These are phyloP conservation scores for Epichloe amarillans DNA, from an alignment of 2,329 filamentous ascomycete species.

Conservation along the genomic window DNA sequence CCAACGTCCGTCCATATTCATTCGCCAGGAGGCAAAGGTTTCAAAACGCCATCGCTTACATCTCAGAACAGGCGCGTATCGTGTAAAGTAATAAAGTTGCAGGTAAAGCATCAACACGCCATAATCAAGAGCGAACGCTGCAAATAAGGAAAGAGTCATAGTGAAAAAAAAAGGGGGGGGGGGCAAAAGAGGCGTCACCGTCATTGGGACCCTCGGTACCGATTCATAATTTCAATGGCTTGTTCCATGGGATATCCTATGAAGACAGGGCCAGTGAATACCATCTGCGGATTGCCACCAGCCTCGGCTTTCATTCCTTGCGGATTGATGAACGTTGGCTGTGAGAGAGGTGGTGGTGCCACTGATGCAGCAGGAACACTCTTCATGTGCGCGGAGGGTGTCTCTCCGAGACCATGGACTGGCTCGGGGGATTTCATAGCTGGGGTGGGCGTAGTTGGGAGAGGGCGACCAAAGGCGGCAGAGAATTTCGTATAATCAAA, in stretches of 20 bases:
- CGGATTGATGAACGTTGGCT: slow-evolving; percentile 41
- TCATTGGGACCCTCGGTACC: slow-evolving; percentile 27
- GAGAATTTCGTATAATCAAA: slow-evolving; percentile 39
- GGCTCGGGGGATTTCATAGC: slow-evolving; percentile 7
- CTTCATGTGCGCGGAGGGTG: slow-evolving; percentile 11
- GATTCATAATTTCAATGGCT: slow-evolving; percentile 61
- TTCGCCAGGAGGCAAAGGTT: not conserved
- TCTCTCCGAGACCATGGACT: slow-evolving; percentile 4
- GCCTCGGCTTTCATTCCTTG: slow-evolving; percentile 18
- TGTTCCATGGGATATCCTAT: slow-evolving; percentile 82
- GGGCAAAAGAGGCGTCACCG: not conserved
- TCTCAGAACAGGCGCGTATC: slow-evolving; percentile 6
- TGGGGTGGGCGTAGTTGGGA: slow-evolving; percentile 6
- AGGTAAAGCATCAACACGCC: slow-evolving; percentile 1
- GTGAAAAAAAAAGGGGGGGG: not conserved
- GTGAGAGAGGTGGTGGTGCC: slow-evolving; percentile 11
- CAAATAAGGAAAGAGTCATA: not conserved
- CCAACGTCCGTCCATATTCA: not conserved
- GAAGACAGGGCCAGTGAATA: slow-evolving; percentile 89
- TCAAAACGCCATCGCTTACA: slow-evolving; percentile 3
- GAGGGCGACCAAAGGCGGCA: slow-evolving; percentile 19
- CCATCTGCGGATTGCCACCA: slow-evolving; percentile 47
- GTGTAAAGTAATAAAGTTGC: slow-evolving; percentile 1
- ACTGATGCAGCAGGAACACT: slow-evolving; percentile 6
- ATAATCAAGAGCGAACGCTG: not conserved